Conservation (phyloP, 2,329 filamentous ascomycete species). For the Colletotrichum caudatum region DNA sequence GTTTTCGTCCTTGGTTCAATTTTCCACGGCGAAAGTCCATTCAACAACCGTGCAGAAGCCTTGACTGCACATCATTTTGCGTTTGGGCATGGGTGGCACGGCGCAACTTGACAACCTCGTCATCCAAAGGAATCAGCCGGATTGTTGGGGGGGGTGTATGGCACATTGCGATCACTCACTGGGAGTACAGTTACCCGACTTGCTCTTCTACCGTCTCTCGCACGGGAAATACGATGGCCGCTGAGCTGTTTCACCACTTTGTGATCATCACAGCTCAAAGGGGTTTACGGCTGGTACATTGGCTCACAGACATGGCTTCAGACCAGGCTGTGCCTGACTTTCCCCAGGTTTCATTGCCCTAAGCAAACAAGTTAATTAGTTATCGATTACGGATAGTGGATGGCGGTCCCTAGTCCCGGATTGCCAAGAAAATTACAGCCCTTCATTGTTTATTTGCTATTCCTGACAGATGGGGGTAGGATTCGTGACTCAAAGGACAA, state of each 20-base stretch:
- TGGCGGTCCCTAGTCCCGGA: neutral
- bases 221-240: slow-evolving; percentile 11
- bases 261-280: neutral
- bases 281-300: neutral
- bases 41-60: slow-evolving; percentile 16
- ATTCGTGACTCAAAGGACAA: neutral
- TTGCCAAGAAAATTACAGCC: neutral
- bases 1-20: neutral
- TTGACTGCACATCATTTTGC: slow-evolving; percentile 38
- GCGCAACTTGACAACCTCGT: slow-evolving; percentile 9
- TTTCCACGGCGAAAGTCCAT: slow-evolving; percentile 31
- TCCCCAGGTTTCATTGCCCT: slow-evolving; percentile 31
- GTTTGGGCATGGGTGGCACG: slow-evolving; percentile 39
- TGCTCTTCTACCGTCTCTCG: neutral
- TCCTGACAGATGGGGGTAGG: neutral
- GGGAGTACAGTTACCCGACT: slow-evolving; percentile 12
- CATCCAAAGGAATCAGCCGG: slow-evolving; percentile 3
- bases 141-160: slow-evolving; percentile 22
- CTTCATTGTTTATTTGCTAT: neutral
- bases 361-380: slow-evolving; percentile 5
- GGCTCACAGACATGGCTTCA: slow-evolving; percentile 7
- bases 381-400: neutral
- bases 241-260: slow-evolving; percentile 8
- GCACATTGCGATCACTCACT: slow-evolving; percentile 25
- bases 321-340: slow-evolving; percentile 12